These are phyloP conservation scores for Hyphopichia fennica DNA, from an alignment of 1,139 yeast genomes.

Conservation along the genomic window DNA sequence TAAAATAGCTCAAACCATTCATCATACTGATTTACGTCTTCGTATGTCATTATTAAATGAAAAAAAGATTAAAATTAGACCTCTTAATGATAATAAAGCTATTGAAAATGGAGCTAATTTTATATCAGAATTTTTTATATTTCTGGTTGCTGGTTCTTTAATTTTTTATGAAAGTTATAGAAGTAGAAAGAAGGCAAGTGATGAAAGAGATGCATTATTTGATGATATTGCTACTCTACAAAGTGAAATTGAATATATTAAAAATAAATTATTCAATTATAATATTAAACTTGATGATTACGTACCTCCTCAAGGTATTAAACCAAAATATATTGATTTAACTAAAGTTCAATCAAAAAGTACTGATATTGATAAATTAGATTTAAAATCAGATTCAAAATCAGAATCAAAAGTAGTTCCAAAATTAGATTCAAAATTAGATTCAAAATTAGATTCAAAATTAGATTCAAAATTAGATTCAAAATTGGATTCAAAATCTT, in stretches of 20 bases:
- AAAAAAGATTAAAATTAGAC: constrained; percentile 59
- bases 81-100: constrained; percentile 82
- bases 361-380: too few relatives aligned
- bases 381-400: too few relatives aligned
- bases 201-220: constrained; percentile 61
- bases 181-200: constrained; percentile 63
- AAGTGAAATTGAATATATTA: constrained; percentile 66
- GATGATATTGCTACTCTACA: constrained; percentile 72
- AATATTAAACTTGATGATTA: constrained; percentile 48
- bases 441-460: too few relatives aligned
- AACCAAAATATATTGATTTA: constrained; percentile 41
- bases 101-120: constrained; percentile 82
- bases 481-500: too few relatives aligned
- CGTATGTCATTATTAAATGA: constrained; percentile 68
- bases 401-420: too few relatives aligned
- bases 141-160: constrained; percentile 75
- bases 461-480: too few relatives aligned
- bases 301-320: constrained; percentile 44
- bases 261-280: constrained; percentile 41
- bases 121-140: constrained; percentile 74
- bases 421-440: too few relatives aligned
- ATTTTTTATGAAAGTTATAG: constrained; percentile 74
- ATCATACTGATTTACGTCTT: constrained; percentile 62
- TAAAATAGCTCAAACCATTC: constrained; percentile 70
- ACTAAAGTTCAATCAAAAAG: too few relatives aligned